Conservation (phyloP, 768 basidiomycete genomes). For the Pisolithus orientalis region DNA sequence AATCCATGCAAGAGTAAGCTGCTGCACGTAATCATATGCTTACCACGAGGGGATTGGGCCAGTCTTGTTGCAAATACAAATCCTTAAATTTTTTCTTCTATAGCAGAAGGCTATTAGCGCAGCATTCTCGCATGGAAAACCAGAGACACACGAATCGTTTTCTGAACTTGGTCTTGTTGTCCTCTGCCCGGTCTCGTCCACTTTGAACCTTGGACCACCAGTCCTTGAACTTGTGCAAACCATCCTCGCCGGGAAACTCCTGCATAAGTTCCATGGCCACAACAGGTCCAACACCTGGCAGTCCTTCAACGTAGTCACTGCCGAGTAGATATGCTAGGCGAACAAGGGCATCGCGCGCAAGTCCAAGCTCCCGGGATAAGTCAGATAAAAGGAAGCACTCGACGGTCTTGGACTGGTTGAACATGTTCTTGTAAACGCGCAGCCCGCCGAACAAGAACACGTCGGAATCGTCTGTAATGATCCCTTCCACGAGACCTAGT, state of each 20-base stretch:
- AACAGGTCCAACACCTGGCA: constrained; percentile 91
- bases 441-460: constrained; percentile 95
- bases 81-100: constrained; percentile 89
- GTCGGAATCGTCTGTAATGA: constrained; percentile 98
- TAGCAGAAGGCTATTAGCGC: constrained; percentile 5
- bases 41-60: constrained; percentile 92
- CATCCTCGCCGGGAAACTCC: constrained; percentile 85
- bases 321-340: constrained; percentile 91
- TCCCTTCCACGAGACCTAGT: constrained; percentile 86
- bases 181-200: constrained; percentile 74
- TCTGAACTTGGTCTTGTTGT: constrained; percentile 72
- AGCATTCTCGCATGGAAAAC: constrained; percentile 5
- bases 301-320: constrained; percentile 92
- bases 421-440: constrained; percentile 99
- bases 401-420: constrained; percentile 98
- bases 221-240: constrained; percentile 78
- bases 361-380: constrained; percentile 78
- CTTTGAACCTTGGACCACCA: constrained; percentile 96
- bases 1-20: background rate
- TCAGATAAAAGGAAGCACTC: constrained; percentile 89
- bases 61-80: constrained; percentile 73
- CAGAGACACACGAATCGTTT: constrained; percentile 70
- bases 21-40: constrained; percentile 21
- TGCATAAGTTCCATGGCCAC: constrained; percentile 92
- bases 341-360: constrained; percentile 82